These are phyloP conservation scores for Neurospora africana DNA, from an alignment of 495 filamentous ascomycete genomes.

Conservation along the genomic window DNA sequence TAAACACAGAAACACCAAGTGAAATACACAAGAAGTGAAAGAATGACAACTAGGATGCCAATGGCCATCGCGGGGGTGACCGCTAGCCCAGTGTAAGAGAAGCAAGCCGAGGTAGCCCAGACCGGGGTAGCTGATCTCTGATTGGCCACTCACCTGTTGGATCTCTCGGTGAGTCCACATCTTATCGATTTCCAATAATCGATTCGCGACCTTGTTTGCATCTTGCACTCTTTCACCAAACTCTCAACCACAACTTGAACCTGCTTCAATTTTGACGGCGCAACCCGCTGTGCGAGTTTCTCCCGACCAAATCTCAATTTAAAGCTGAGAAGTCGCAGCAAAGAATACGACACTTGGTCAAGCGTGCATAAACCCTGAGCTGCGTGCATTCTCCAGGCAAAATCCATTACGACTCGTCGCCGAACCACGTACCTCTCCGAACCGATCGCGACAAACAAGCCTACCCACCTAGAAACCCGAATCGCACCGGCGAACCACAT, in stretches of 20 bases:
- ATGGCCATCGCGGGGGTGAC: background rate
- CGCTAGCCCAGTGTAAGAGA: background rate
- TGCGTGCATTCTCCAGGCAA: background rate
- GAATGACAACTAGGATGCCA: background rate
- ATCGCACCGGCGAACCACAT: background rate
- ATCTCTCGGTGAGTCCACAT: constrained; percentile 8
- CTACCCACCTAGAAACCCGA: background rate
- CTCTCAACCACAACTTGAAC: background rate
- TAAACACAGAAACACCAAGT: background rate
- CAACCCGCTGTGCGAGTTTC: background rate
- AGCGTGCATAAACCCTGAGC: background rate
- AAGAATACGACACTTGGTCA: background rate
- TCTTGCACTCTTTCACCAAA: background rate
- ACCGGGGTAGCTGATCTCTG: background rate
- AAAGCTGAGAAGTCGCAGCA: background rate
- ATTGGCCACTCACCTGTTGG: constrained; percentile 21
- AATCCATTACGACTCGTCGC: background rate
- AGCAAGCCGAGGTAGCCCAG: constrained; percentile 16
- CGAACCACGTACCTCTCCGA: background rate
- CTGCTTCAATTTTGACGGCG: background rate
- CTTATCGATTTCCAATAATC: constrained; percentile 6
- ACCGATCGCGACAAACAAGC: background rate
- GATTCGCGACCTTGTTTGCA: background rate
- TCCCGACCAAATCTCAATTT: background rate
- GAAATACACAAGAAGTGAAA: background rate